Conservation (phyloP, 202 grass and related monocot species). For the Schoenoplectus tabernaemontani region DNA sequence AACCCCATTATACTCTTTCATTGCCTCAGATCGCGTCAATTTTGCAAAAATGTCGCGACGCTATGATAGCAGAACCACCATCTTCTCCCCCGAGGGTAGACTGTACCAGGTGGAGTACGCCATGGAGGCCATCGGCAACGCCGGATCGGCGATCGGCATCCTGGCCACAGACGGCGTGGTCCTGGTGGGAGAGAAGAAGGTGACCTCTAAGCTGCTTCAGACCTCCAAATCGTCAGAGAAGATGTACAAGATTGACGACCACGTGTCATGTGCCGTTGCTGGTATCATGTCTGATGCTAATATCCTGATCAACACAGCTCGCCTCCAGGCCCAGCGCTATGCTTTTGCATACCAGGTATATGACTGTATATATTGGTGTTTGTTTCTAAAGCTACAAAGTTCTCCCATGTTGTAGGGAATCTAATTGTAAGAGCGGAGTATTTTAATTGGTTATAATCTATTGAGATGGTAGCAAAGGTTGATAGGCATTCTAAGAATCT, state of each 20-base stretch:
- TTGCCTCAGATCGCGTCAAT: slow-evolving; percentile 16
- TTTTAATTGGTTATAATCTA: not conserved
- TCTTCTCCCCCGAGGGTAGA: slow-evolving; percentile 95
- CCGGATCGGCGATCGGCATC: slow-evolving; percentile 81
- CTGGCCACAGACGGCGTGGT: slow-evolving; percentile 63
- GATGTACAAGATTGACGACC: slow-evolving; percentile 99
- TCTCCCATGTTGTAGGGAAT: not conserved
- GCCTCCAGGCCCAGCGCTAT: slow-evolving; percentile 96
- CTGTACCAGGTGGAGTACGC: slow-evolving; percentile 99
- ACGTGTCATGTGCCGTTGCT: slow-evolving; percentile 81
- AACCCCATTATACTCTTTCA: not conserved
- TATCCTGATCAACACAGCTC: slow-evolving; percentile 95
- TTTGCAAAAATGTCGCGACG: slow-evolving; percentile 53
- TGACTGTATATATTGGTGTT: not conserved
- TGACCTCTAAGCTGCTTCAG: slow-evolving; percentile 96
- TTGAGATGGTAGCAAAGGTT: not conserved
- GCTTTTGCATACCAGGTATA: slow-evolving; percentile 59
- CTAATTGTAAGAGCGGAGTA: not conserved
- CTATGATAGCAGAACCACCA: slow-evolving; percentile 94
- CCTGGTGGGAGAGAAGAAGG: slow-evolving; percentile 97
- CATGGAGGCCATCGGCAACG: slow-evolving; percentile 98
- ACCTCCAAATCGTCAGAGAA: slow-evolving; percentile 87
- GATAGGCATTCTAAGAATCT: not conserved
- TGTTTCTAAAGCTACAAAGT: not conserved
- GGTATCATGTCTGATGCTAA: slow-evolving; percentile 99